These are phyloP conservation scores for Wallemia ichthyophaga DNA, from an alignment of 1,284 basidiomycete species.

Conservation along the genomic window DNA sequence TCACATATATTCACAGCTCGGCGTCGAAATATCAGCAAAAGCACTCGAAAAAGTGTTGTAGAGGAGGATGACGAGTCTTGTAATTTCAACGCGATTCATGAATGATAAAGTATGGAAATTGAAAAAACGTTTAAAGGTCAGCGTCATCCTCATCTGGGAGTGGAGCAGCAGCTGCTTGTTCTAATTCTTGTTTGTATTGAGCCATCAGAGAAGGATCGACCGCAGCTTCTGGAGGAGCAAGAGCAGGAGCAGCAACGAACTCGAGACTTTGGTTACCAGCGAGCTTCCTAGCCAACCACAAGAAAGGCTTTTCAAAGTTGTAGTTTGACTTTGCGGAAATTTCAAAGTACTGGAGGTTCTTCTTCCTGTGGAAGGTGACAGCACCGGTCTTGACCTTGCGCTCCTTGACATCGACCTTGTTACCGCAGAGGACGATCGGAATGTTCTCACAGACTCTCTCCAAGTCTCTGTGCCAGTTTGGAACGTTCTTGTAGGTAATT, in stretches of 20 bases:
- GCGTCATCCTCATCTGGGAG: constrained; percentile 21
- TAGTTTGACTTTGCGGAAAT: constrained; percentile 99
- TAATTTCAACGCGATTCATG: neutral
- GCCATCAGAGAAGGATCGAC: constrained; percentile 55
- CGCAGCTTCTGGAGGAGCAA: constrained; percentile 60
- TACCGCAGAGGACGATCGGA: constrained; percentile 94
- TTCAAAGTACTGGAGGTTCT: constrained; percentile 99
- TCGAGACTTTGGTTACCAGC: constrained; percentile 75
- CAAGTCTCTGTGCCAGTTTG: constrained; percentile 99
- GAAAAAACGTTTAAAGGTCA: constrained; percentile 13
- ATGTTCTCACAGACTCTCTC: constrained; percentile 99
- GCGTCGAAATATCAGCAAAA: neutral
- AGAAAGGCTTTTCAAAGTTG: constrained; percentile 99
- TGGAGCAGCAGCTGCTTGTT: constrained; percentile 20
- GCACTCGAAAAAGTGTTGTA: neutral
- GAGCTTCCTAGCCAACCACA: constrained; percentile 94
- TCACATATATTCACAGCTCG: too few relatives aligned
- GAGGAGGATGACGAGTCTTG: too few relatives aligned
- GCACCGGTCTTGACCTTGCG: constrained; percentile 97
- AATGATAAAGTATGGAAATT: constrained; percentile 9
- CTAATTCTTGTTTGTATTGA: constrained; percentile 55
- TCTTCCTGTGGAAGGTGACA: constrained; percentile 99
- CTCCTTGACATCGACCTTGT: constrained; percentile 99
- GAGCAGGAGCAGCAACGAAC: constrained; percentile 85
- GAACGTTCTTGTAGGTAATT: constrained; percentile 99